Evolutionary conservation across 495 filamentous ascomycete genomes (phyloP).

Genomic region (Aeminium ludgeri): DNA sequence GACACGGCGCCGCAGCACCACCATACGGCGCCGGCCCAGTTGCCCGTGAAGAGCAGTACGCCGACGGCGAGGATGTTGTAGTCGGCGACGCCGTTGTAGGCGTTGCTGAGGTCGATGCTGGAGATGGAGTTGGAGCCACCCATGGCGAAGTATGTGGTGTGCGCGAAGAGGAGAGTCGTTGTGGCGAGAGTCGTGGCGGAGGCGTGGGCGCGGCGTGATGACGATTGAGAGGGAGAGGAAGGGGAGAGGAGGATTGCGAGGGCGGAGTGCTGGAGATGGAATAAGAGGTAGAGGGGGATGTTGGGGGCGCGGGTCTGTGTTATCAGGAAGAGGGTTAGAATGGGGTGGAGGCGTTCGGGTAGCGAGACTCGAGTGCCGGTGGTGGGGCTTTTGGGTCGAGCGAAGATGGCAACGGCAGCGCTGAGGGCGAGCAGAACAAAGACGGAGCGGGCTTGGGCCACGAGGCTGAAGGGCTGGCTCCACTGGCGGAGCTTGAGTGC

Average conservation of each 20-base stretch:
- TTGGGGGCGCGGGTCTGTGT: slow-evolving; percentile 75
- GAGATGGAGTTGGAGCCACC: slow-evolving; percentile 88
- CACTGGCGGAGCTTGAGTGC: slow-evolving; percentile 17
- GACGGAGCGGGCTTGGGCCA: slow-evolving; percentile 19
- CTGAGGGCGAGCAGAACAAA: slow-evolving; percentile 17
- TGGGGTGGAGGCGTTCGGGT: slow-evolving; percentile 37
- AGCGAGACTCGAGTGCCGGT: slow-evolving; percentile 6
- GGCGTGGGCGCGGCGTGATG: too few relatives aligned
- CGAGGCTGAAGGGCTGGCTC: slow-evolving; percentile 16
- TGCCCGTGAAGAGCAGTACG: slow-evolving; percentile 63
- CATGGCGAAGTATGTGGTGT: slow-evolving; percentile 67
- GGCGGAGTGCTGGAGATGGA: slow-evolving; percentile 31
- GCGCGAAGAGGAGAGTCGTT: slow-evolving; percentile 19
- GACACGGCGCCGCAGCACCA: slow-evolving; percentile 41
- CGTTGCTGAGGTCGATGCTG: slow-evolving; percentile 40
- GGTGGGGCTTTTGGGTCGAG: background rate
- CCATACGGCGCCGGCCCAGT: slow-evolving; percentile 86
- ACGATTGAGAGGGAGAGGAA: too few relatives aligned
- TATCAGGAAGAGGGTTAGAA: slow-evolving; percentile 61
- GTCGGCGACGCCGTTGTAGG: slow-evolving; percentile 31
- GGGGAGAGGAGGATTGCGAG: slow-evolving; percentile 1
- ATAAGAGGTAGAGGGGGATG: slow-evolving; percentile 65
- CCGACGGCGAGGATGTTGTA: slow-evolving; percentile 49
- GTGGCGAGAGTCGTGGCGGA: slow-evolving; percentile 8
- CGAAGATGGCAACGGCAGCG: slow-evolving; percentile 3